A percentile compares a stretch with the other conserved stretches of the same genome.
Conservation (phyloP, 2,329 filamentous ascomycete species). For the Colletotrichum cordylinicola region DNA sequence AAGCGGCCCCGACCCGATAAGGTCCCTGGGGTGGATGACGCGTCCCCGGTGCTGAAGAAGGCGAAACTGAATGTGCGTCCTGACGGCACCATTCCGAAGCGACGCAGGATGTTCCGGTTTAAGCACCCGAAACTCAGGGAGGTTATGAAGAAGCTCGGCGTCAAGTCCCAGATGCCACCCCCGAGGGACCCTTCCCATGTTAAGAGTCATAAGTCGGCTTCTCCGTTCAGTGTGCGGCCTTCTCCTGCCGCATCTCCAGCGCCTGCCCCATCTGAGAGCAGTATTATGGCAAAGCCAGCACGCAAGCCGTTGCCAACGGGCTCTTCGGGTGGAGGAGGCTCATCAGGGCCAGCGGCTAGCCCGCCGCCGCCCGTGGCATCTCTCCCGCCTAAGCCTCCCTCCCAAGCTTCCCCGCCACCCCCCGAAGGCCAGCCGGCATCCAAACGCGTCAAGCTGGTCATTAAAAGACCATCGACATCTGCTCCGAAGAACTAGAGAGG, state of each 20-base stretch:
- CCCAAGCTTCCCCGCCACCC: slow-evolving; percentile 12
- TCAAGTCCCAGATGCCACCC: not conserved
- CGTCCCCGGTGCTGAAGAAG: slow-evolving; percentile 41
- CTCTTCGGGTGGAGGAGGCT: not conserved
- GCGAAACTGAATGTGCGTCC: slow-evolving; percentile 37
- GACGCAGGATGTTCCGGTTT: slow-evolving; percentile 43
- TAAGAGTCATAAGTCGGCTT: slow-evolving; percentile 9
- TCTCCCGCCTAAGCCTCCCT: slow-evolving; percentile 5
- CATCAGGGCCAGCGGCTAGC: not conserved
- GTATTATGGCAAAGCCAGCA: slow-evolving; percentile 37
- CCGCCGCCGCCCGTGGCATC: slow-evolving; percentile 1
- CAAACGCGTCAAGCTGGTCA: slow-evolving; percentile 23
- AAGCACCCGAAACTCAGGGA: slow-evolving; percentile 38
- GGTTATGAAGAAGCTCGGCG: slow-evolving; percentile 31
- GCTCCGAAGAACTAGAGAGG: not conserved
- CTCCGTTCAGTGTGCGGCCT: slow-evolving; percentile 11
- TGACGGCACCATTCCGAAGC: slow-evolving; percentile 23
- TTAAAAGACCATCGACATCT: slow-evolving; percentile 16
- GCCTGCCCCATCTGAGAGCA: slow-evolving; percentile 25
- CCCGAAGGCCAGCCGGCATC: slow-evolving; percentile 11
- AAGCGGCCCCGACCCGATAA: slow-evolving; percentile 45
- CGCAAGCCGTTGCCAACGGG: slow-evolving; percentile 37
- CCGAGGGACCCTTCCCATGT: slow-evolving; percentile 9
- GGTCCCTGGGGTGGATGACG: slow-evolving; percentile 36
- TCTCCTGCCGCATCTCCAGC: slow-evolving; percentile 34